Evolutionary conservation across 805 yeast genomes (phyloP).

Genomic region (Ogataea trehalophila): DNA sequence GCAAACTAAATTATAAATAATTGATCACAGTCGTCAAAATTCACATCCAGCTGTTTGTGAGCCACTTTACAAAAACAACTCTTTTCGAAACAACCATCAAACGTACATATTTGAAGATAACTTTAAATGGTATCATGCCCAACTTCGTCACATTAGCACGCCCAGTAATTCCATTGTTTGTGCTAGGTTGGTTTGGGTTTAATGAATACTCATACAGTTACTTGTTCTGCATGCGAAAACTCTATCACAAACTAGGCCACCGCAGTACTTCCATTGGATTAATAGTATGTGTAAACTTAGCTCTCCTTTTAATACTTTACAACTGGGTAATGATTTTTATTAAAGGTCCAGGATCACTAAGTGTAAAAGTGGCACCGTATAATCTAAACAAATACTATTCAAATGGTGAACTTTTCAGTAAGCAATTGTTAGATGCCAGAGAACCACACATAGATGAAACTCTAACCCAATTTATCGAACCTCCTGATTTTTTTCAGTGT

Average conservation of each 20-base stretch:
- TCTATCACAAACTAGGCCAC: conserved; percentile 42
- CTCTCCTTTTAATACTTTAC: conserved; percentile 22
- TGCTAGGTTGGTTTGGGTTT: conserved; percentile 21
- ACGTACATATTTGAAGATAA: neutral
- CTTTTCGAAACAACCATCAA: neutral
- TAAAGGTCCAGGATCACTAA: conserved; percentile 56
- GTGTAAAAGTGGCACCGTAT: conserved; percentile 34
- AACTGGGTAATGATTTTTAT: conserved; percentile 43
- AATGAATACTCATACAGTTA: conserved; percentile 27
- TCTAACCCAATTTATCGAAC: conserved; percentile 24
- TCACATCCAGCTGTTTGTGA: no score
- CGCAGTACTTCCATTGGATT: conserved; percentile 29
- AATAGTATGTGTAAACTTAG: conserved; percentile 26
- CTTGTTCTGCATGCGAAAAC: conserved; percentile 21
- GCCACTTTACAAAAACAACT: neutral
- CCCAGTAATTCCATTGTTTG: conserved; percentile 9
- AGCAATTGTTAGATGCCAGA: conserved; percentile 1
- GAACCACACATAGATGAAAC: conserved; percentile 3
- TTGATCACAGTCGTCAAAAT: no score
- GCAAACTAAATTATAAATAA: no score
- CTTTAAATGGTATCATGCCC: neutral
- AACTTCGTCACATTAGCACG: neutral
- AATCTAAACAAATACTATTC: conserved; percentile 22
- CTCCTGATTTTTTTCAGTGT: conserved; percentile 62
- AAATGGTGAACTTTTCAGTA: conserved; percentile 12